Evolutionary conservation across 441 rosid species (phyloP).

Genomic region (Gossypium schwendimanii): DNA sequence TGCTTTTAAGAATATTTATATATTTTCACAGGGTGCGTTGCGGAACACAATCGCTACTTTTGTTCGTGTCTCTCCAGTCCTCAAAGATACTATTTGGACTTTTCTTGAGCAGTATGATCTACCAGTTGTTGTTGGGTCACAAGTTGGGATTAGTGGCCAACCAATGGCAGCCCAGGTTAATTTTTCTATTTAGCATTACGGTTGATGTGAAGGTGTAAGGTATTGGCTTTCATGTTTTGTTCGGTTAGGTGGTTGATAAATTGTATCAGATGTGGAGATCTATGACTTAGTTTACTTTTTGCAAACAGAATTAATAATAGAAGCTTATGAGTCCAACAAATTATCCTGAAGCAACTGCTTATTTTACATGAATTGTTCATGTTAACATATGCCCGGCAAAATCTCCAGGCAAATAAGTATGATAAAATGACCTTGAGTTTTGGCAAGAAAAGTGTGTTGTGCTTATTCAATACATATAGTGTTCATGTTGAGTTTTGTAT

Average conservation of each 20-base stretch:
- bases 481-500: slow-evolving; percentile 4
- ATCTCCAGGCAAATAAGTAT: not conserved
- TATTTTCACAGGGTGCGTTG: slow-evolving; percentile 70
- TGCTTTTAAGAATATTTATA: not conserved
- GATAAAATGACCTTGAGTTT: not conserved
- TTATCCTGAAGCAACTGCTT: not conserved
- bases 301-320: not conserved
- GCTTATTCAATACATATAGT: not conserved
- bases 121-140: slow-evolving; percentile 78
- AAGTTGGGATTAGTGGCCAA: slow-evolving; percentile 46
- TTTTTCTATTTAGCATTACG: slow-evolving; percentile 12
- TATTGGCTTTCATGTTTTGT: not conserved
- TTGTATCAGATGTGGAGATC: slow-evolving; percentile 2
- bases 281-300: not conserved
- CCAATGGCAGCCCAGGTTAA: slow-evolving; percentile 59
- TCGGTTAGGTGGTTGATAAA: not conserved
- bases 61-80: slow-evolving; percentile 60
- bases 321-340: not conserved
- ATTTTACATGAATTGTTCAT: not conserved
- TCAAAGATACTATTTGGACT: slow-evolving; percentile 77
- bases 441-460: not conserved
- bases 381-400: not conserved
- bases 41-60: slow-evolving; percentile 77
- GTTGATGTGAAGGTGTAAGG: not conserved
- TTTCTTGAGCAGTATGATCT: slow-evolving; percentile 93